Conservation (phyloP, 208 protist species). For the Leishmania tarentolae region DNA sequence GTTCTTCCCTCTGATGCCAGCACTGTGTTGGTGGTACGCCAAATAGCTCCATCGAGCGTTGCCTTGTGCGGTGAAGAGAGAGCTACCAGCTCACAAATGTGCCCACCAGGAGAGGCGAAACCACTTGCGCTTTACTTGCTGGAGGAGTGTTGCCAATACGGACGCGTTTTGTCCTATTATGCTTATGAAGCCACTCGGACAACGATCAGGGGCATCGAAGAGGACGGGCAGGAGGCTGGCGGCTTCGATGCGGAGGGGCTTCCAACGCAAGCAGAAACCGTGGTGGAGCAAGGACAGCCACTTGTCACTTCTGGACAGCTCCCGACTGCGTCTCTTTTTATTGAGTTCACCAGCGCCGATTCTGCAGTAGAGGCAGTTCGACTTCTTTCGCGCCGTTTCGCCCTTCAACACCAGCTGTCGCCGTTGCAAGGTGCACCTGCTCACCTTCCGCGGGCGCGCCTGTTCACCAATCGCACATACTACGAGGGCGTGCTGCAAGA, state of each 20-base stretch:
- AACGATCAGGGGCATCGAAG: not conserved
- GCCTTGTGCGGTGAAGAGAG: constrained; percentile 27
- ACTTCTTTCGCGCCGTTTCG: constrained; percentile 42
- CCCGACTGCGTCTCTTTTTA: constrained; percentile 41
- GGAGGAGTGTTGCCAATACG: constrained; percentile 81
- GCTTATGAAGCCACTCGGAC: constrained; percentile 27
- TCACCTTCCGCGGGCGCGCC: constrained; percentile 23
- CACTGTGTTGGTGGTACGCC: constrained; percentile 55
- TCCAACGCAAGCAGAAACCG: not conserved
- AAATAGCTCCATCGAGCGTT: constrained; percentile 22
- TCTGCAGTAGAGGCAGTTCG: constrained; percentile 55
- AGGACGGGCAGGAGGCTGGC: not conserved
- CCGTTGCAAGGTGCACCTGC: not conserved
- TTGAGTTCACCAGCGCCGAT: constrained; percentile 58
- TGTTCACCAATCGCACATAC: constrained; percentile 60
- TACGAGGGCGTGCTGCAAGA: constrained; percentile 50
- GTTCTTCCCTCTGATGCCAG: constrained; percentile 10
- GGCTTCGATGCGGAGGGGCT: not conserved
- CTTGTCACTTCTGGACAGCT: not conserved
- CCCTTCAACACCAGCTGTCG: not conserved
- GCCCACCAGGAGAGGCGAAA: constrained; percentile 23
- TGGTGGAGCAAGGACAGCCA: constrained; percentile 2
- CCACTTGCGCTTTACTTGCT: constrained; percentile 47
- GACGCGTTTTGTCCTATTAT: constrained; percentile 74
- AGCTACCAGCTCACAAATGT: not conserved